Conservation (phyloP, 371 early-diverging fungal species). For the Mortierella sp. region DNA sequence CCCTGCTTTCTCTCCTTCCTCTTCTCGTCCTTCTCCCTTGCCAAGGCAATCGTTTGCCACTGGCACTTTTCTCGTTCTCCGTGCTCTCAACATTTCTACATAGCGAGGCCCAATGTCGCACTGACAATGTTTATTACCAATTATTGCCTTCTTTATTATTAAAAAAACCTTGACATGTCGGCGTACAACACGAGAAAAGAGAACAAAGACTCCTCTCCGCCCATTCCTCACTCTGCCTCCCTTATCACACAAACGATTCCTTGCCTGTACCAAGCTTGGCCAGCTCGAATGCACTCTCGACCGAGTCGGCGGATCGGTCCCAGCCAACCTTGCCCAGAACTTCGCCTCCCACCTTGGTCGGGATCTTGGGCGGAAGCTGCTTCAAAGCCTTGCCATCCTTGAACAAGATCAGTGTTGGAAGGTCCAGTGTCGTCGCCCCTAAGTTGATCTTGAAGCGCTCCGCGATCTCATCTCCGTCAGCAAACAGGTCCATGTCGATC, state of each 20-base stretch:
- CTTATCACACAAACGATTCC: conserved; percentile 45
- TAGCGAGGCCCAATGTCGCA: conserved; percentile 1
- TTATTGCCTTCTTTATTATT: background rate
- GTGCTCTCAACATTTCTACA: background rate
- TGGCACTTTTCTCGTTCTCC: background rate
- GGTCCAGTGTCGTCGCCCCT: conserved; percentile 47
- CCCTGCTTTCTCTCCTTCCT: background rate
- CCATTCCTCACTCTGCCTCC: background rate
- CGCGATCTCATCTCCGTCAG: conserved; percentile 47
- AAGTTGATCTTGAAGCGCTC: conserved; percentile 44
- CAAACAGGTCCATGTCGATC: conserved; percentile 47
- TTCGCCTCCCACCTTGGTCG: conserved; percentile 41
- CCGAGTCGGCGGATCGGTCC: conserved; percentile 53
- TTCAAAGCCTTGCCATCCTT: conserved; percentile 47
- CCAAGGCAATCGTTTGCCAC: background rate
- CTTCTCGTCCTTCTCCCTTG: background rate
- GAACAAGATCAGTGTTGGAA: conserved; percentile 49
- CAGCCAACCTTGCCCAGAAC: conserved; percentile 56
- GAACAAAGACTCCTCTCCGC: background rate
- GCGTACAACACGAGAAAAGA: background rate
- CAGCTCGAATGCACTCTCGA: conserved; percentile 41
- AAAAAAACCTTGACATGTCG: background rate
- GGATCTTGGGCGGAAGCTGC: conserved; percentile 42
- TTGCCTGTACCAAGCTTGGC: conserved; percentile 40
- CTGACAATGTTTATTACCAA: conserved; percentile 3